Conservation (phyloP, 306 rosid species). For the Cotoneaster glaucophyllus region DNA sequence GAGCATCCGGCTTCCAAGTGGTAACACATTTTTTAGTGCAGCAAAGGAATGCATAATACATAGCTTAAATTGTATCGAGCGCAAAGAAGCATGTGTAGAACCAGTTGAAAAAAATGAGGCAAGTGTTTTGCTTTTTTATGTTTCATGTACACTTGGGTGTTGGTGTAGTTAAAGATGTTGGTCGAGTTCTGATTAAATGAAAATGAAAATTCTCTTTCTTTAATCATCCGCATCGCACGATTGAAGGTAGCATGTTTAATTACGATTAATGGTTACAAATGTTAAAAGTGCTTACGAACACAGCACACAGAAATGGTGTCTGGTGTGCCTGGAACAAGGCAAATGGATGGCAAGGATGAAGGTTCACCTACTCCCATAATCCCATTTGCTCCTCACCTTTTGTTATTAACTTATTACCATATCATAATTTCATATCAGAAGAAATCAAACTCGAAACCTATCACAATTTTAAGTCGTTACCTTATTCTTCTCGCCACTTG, state of each 20-base stretch:
- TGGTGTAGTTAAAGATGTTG: neutral
- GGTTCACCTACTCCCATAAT: conserved; percentile 40
- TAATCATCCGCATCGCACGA: no score
- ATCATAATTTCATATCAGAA: no score
- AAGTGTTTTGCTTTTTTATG: neutral
- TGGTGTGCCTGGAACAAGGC: neutral
- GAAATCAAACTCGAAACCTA: no score
- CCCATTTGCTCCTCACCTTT: no score
- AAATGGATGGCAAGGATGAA: conserved; percentile 37
- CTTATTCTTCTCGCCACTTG: no score
- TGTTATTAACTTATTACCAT: no score
- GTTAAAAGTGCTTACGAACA: no score
- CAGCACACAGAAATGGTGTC: neutral
- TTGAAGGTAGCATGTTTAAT: neutral
- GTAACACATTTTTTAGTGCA: neutral
- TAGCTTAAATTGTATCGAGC: neutral
- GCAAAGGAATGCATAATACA: neutral
- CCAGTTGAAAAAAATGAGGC: neutral
- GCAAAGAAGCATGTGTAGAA: neutral
- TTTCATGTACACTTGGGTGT: neutral
- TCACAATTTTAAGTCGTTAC: no score
- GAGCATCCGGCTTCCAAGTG: neutral
- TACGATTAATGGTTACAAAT: neutral
- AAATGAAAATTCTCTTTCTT: neutral
- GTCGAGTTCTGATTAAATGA: neutral